Conservation (phyloP, 257 asterid genomes). For the Ilex aquifolium region DNA sequence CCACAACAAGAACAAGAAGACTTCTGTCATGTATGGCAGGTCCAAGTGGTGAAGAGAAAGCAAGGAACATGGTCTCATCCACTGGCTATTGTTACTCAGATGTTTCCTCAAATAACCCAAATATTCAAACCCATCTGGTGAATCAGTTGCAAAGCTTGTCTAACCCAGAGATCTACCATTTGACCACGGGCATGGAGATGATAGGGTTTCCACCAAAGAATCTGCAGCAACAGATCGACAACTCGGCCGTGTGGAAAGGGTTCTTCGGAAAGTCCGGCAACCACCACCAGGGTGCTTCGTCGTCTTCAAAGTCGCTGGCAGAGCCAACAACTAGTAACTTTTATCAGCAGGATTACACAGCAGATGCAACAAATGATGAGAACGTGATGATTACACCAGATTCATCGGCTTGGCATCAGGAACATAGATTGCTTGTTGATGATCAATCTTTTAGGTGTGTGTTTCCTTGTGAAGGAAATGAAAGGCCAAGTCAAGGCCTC, state of each 20-base stretch:
- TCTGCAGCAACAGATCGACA: slow-evolving; percentile 10
- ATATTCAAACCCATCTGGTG: slow-evolving; percentile 7
- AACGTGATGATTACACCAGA: slow-evolving; percentile 21
- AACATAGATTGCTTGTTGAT: slow-evolving; percentile 28
- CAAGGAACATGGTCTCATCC: slow-evolving; percentile 27
- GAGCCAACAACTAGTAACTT: background rate
- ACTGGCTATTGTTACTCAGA: slow-evolving; percentile 43
- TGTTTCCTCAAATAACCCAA: slow-evolving; percentile 22
- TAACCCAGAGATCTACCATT: slow-evolving; percentile 57
- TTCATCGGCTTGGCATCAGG: slow-evolving; percentile 21
- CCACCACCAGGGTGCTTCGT: slow-evolving; percentile 7
- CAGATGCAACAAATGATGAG: slow-evolving; percentile 6
- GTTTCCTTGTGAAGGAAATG: slow-evolving; percentile 66
- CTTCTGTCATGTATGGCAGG: background rate
- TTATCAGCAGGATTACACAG: slow-evolving; percentile 15
- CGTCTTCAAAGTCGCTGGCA: slow-evolving; percentile 31
- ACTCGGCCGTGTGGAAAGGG: slow-evolving; percentile 38
- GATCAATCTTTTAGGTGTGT: slow-evolving; percentile 53
- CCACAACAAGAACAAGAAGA: background rate
- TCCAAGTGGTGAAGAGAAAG: slow-evolving; percentile 22
- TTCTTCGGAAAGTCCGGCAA: slow-evolving; percentile 25
- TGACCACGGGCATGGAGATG: slow-evolving; percentile 49
- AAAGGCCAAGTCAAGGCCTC: slow-evolving; percentile 83
- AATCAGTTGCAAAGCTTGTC: slow-evolving; percentile 22
- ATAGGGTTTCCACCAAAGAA: slow-evolving; percentile 59